A percentile compares a stretch with the other conserved stretches of the same genome.
Conservation (phyloP, 2,329 filamentous ascomycete genomes). For the Cladobotryum protrusum region DNA sequence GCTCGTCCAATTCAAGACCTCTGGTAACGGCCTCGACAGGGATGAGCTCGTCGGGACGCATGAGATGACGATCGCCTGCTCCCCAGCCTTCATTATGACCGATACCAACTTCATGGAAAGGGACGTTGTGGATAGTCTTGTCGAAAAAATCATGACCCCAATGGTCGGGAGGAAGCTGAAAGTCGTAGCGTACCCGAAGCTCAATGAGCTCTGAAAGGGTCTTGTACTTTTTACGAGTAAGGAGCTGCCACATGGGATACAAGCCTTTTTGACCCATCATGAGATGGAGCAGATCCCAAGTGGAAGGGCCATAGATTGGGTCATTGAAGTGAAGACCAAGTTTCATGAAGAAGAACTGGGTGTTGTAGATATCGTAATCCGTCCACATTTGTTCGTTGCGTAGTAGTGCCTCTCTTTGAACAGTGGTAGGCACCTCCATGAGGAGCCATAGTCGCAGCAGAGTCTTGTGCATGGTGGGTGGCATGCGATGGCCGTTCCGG, state of each 20-base stretch:
- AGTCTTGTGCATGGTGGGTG: slow-evolving; percentile 37
- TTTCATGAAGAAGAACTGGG: slow-evolving; percentile 63
- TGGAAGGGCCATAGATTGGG: slow-evolving; percentile 49
- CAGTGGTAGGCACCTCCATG: slow-evolving; percentile 58
- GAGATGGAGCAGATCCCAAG: slow-evolving; percentile 46
- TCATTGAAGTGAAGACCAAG: slow-evolving; percentile 64
- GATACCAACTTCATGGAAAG: slow-evolving; percentile 44
- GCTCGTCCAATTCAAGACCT: slow-evolving; percentile 45
- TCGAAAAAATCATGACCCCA: slow-evolving; percentile 15
- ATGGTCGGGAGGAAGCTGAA: slow-evolving; percentile 31
- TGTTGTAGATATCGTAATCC: slow-evolving; percentile 53
- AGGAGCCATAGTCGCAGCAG: slow-evolving; percentile 67
- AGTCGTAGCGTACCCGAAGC: slow-evolving; percentile 53
- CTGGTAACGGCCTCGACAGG: slow-evolving; percentile 49
- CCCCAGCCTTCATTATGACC: slow-evolving; percentile 54
- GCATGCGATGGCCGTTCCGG: slow-evolving; percentile 51
- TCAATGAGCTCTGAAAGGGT: slow-evolving; percentile 46
- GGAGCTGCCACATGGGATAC: slow-evolving; percentile 50
- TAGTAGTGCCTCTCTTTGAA: slow-evolving; percentile 48
- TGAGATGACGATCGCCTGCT: slow-evolving; percentile 36
- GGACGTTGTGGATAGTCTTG: slow-evolving; percentile 44
- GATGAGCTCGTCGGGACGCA: slow-evolving; percentile 53
- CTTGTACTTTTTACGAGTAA: slow-evolving; percentile 51
- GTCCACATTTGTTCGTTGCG: slow-evolving; percentile 49
- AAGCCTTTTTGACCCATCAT: slow-evolving; percentile 55